Base-by-base conservation (phyloP, 2,329 filamentous ascomycete species). In the Calycina marina region DNA sequence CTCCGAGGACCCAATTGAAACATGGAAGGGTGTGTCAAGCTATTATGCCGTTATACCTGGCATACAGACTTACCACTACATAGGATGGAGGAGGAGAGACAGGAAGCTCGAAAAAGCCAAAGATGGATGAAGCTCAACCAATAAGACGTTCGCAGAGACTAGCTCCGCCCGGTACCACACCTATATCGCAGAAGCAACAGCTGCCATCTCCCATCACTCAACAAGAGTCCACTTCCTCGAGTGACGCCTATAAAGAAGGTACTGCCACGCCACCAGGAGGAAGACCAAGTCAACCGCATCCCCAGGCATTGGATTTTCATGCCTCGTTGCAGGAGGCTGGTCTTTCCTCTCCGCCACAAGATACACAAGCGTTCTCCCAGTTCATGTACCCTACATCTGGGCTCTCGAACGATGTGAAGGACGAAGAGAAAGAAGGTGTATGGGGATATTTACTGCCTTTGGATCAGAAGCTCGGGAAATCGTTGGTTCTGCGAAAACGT, bases 371-470 rank as follows among this genome's bases (percentile, higher is more conserved):
- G 0, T 74, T 84, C 39, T 86, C 82, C 5, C 90, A 98, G 57
- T 81, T 79, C 48, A 59, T 82, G 22, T 76, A 83, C 43, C 75
- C 79, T 3, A 72, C 83, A 16, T 62, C 71, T 37, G 69, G 72
- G 15, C 67, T 88, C 28, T 76, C 76, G 8, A 81, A 86, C 41
- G 84, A 93, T 35, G 81, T 92, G 4, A 72, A 86, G 40, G 81
- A 93, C 51, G 85, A 93, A 57, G 72, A 69, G 36, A 68, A 54
- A 28, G 50, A 53, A 30, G 84, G 84, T 6, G 84, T 96, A 1
- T 98, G 90, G 90, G 92, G 92, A 9, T 98, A 96, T 49, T 63
- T 98, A 4, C 72, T 93, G 33, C 84, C 88, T 2, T 60, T 93
- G 14, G 77, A 88, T 49, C 67, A 69, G 32, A 71, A 69, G 41